These are phyloP conservation scores for Thecaphora thlaspeos DNA, from an alignment of 1,284 basidiomycete genomes.

Conservation along the genomic window DNA sequence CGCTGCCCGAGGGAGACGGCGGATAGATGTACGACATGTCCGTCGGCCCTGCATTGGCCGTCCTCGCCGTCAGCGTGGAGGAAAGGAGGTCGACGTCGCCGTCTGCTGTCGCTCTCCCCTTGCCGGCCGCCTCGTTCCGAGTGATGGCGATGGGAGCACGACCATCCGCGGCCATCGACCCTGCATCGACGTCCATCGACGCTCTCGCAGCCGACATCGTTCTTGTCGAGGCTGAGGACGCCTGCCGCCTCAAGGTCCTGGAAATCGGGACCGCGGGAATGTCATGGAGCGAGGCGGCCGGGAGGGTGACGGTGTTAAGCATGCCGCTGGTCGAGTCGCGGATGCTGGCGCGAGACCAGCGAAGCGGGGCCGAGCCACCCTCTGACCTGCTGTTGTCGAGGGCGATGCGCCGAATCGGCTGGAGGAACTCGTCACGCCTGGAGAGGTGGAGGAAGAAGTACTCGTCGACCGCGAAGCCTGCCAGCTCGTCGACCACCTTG, in stretches of 20 bases:
- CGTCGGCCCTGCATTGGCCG: background rate
- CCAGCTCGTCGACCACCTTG: constrained; percentile 37
- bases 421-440: constrained; percentile 22
- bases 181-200: no score
- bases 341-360: constrained; percentile 7
- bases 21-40: constrained; percentile 25
- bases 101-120: no score
- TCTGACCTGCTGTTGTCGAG: no score
- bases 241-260: no score
- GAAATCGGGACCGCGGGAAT: constrained; percentile 11
- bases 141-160: no score
- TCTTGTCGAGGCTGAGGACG: background rate
- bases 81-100: no score
- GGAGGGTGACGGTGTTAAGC: constrained; percentile 1
- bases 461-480: constrained; percentile 47
- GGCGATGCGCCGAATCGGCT: background rate
- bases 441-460: constrained; percentile 47
- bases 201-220: no score
- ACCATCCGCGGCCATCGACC: no score
- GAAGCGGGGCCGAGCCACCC: no score
- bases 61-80: background rate
- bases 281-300: constrained; percentile 20
- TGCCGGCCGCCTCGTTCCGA: no score
- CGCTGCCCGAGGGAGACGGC: constrained; percentile 21
- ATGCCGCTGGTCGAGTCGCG: constrained; percentile 24